Percentiles rank a stretch among this genome's conserved stretches.
Evolutionary conservation across 768 basidiomycete species (phyloP).

Genomic region (Suillus placidus): DNA sequence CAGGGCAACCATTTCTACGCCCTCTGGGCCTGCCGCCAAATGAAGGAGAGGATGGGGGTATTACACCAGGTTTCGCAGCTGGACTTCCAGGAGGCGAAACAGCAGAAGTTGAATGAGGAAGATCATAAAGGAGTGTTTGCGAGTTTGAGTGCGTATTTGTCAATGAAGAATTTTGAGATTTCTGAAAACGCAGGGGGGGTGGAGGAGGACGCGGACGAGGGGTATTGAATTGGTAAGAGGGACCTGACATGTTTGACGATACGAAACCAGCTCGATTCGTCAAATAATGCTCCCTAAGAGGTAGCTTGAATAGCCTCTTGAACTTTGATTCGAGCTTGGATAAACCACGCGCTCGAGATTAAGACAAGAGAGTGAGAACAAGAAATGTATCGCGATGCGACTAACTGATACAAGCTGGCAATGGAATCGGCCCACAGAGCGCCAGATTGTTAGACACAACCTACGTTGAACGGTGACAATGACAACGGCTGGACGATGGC

Average conservation of each 20-base stretch:
- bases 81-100: conserved; percentile 60
- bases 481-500: conserved; percentile 24
- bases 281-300: conserved; percentile 15
- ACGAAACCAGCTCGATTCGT: conserved; percentile 37
- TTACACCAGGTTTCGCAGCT: conserved; percentile 41
- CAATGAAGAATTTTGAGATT: conserved; percentile 47
- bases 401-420: not conserved
- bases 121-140: conserved; percentile 75
- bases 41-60: conserved; percentile 63
- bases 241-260: conserved; percentile 51
- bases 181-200: conserved; percentile 58
- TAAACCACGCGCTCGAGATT: conserved; percentile 9
- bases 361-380: not conserved
- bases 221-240: conserved; percentile 66
- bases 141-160: conserved; percentile 47
- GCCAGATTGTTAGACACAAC: not conserved
- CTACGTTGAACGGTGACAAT: conserved; percentile 14
- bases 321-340: conserved; percentile 20
- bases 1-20: conserved; percentile 51
- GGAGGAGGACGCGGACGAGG: conserved; percentile 62
- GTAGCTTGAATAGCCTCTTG: conserved; percentile 5
- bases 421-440: not conserved
- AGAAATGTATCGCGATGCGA: conserved; percentile 7
- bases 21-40: conserved; percentile 52
- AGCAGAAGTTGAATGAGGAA: conserved; percentile 60